Conservation (phyloP, 345 rosid genomes). For the Passiflora organensis region DNA sequence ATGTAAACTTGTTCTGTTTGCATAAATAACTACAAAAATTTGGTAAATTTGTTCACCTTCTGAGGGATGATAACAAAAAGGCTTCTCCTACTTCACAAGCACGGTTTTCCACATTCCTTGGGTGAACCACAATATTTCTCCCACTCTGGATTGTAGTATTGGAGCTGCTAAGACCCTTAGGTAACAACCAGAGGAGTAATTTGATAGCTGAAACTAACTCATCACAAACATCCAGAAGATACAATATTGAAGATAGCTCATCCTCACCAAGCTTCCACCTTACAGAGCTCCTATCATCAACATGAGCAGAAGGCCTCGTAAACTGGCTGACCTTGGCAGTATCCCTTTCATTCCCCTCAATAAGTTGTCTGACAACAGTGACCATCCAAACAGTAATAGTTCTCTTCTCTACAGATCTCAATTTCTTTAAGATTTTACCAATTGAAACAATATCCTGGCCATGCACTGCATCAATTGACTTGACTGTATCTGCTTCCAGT, state of each 20-base stretch:
- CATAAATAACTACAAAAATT: too few species aligned
- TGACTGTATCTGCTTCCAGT: conserved; percentile 55
- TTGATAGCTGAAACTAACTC: conserved; percentile 71
- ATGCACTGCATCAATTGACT: conserved; percentile 42
- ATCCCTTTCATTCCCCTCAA: conserved; percentile 75
- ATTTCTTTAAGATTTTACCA: conserved; percentile 68
- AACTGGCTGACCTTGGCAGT: conserved; percentile 53
- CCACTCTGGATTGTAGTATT: conserved; percentile 67
- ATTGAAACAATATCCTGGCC: conserved; percentile 55
- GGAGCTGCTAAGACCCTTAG: conserved; percentile 57
- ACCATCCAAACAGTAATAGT: conserved; percentile 72
- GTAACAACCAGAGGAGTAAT: conserved; percentile 87
- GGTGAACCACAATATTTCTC: conserved; percentile 47
- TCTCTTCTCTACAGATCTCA: conserved; percentile 72
- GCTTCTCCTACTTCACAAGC: conserved; percentile 80
- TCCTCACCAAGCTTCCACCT: conserved; percentile 92
- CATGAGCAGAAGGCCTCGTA: conserved; percentile 45
- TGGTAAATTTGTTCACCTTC: conserved; percentile 46
- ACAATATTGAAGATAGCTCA: conserved; percentile 68
- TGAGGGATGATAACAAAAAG: conserved; percentile 63
- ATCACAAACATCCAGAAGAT: conserved; percentile 68
- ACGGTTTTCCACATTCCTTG: conserved; percentile 63
- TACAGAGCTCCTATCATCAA: conserved; percentile 50
- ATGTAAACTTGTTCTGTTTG: too few species aligned
- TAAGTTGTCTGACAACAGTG: conserved; percentile 57